Base-by-base conservation (phyloP, 2,329 filamentous ascomycete species). In the Alternaria gaisen region DNA sequence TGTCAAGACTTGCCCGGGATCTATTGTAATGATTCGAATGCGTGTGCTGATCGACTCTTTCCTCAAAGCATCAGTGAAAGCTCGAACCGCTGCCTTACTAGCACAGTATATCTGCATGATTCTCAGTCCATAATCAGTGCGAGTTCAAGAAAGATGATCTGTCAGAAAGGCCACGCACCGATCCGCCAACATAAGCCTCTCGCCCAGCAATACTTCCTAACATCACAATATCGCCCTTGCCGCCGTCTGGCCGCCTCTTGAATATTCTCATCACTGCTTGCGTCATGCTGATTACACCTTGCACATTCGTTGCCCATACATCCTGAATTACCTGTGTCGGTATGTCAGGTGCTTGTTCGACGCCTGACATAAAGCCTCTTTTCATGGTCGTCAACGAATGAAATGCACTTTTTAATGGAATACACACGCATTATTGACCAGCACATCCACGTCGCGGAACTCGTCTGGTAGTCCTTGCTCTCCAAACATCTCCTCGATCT, bases 221-320 rank as follows among this genome's bases (percentile, higher is more conserved):
- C 75, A 97, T 97, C 82, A 98, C 96, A 75, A 98, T 92, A 77
- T 97, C 94, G 66, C 94, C 94, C 43, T 86, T 84, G 47, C 93
- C 93, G 56, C 91, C 90, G 50, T 94, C 85, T 14, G 76, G 63
- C 61, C 82, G 70, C 71, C 85, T 84, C 79, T 92, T 90, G 84
- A 94, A 95, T 74, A 93, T 88, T 44, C 90, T 88, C 18, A 97
- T 80, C 48, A 97, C 83, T 24, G 91, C 92, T 82, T 98, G 94
- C 2, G 94, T 97, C 90, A 97, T 92, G 82, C 95, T 91, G 82
- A 98, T 94, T 46, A 97, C 84, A 5, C 94, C 94, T 0, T 89
- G 94, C 53, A 97, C 93, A 76, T 98, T 98, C 52, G 94, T 97
- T 44, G 87, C 83, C 75, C 96, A 91, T 90, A 97, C 97, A 76